Conservation (phyloP, 2,329 filamentous ascomycete species). For the Fusarium chlamydosporum region DNA sequence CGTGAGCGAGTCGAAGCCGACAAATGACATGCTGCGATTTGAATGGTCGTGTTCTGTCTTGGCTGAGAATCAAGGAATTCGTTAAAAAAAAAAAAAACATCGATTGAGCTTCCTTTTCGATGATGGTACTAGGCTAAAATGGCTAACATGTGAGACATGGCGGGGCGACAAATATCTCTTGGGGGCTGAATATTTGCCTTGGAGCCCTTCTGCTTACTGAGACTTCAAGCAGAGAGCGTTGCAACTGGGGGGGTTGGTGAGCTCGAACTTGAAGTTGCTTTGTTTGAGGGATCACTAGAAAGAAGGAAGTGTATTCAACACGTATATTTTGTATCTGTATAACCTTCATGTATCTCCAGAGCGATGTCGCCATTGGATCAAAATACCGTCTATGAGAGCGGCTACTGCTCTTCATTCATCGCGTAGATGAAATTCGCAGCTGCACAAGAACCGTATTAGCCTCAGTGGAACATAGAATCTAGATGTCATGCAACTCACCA, state of each 20-base stretch:
- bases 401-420: slow-evolving; percentile 38
- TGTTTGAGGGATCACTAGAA: too few species aligned
- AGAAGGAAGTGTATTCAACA: too few species aligned
- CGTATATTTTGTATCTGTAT: too few species aligned
- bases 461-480: neutral
- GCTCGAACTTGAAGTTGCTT: too few species aligned
- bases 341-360: too few species aligned
- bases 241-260: too few species aligned
- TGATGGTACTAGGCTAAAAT: neutral
- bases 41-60: neutral
- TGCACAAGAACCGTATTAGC: slow-evolving; percentile 11
- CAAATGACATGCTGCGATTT: slow-evolving; percentile 11
- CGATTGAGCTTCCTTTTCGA: slow-evolving; percentile 22
- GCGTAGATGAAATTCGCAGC: slow-evolving; percentile 48
- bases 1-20: slow-evolving; percentile 6
- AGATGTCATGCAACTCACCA: slow-evolving; percentile 17
- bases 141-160: neutral
- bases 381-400: too few species aligned
- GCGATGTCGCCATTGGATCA: too few species aligned
- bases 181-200: too few species aligned
- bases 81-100: neutral
- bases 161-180: too few species aligned
- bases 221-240: too few species aligned
- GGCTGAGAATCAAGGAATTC: slow-evolving; percentile 12
- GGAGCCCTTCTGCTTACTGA: too few species aligned